Percentiles rank a stretch among this genome's conserved stretches.
phyloP scores from a whole-genome alignment of 805 yeast species.

The Hanseniaspora valbyensis region DNA sequence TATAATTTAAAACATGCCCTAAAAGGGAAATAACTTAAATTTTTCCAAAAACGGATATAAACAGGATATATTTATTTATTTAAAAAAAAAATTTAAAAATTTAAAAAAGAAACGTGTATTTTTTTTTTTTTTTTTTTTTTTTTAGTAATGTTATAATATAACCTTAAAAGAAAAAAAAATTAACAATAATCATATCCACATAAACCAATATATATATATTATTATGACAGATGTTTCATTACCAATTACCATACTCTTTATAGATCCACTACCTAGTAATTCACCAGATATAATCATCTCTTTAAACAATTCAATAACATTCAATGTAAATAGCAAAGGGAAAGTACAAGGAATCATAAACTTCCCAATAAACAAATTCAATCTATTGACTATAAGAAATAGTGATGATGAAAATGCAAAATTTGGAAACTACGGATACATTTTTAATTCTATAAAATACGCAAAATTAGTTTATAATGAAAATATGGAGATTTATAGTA shows the following conservation, averaged over 20 bases:
- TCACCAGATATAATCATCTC: not conserved
- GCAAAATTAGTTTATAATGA: not conserved
- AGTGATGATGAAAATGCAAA: not conserved
- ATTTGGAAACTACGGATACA: slow-evolving; percentile 3
- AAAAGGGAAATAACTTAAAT: too few relatives aligned
- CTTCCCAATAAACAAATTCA: not conserved
- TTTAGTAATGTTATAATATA: too few relatives aligned
- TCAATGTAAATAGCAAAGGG: not conserved
- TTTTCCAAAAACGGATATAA: not conserved
- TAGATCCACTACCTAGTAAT: not conserved
- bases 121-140: too few relatives aligned
- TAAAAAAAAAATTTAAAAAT: too few relatives aligned
- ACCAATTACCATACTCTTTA: not conserved
- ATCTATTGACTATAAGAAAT: not conserved
- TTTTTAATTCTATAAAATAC: not conserved
- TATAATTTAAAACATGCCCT: too few relatives aligned
- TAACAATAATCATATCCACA: too few relatives aligned
- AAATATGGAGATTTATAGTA: not conserved
- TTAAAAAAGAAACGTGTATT: not conserved
- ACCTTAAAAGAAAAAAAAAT: too few relatives aligned
- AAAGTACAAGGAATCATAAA: not conserved
- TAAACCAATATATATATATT: too few relatives aligned
- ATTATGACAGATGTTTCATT: not conserved
- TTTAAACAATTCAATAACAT: not conserved
- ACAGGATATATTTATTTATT: not conserved